These are phyloP conservation scores for Erysimum cheiranthoides DNA, from an alignment of 345 rosid species.

Conservation along the genomic window DNA sequence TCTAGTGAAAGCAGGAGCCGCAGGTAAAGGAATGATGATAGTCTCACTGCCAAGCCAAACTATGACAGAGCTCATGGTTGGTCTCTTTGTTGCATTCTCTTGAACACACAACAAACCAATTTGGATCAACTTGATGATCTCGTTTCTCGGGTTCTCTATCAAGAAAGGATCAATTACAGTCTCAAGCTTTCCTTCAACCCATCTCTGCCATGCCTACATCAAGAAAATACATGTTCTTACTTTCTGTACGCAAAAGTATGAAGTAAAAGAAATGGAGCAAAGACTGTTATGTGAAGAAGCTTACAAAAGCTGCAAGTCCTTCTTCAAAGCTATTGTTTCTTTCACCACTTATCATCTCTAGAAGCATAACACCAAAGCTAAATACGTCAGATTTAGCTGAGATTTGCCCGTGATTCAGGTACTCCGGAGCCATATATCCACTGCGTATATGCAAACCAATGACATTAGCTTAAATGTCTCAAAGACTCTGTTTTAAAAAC, in stretches of 20 bases:
- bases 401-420: conserved; percentile 46
- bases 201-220: conserved; percentile 57
- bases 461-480: neutral
- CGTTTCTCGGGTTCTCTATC: conserved; percentile 4
- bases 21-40: conserved; percentile 44
- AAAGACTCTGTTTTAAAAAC: neutral
- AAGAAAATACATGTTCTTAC: neutral
- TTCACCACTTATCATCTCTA: conserved; percentile 36
- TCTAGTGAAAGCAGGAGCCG: conserved; percentile 46
- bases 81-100: conserved; percentile 47
- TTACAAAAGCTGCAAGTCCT: conserved; percentile 40
- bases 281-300: neutral
- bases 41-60: conserved; percentile 50
- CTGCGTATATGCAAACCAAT: conserved; percentile 25
- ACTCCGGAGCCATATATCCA: conserved; percentile 66
- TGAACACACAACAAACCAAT: conserved; percentile 59
- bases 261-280: conserved; percentile 30
- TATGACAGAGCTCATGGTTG: conserved; percentile 50
- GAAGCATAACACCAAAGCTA: conserved; percentile 56
- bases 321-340: conserved; percentile 34
- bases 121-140: conserved; percentile 37
- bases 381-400: conserved; percentile 57
- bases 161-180: conserved; percentile 47
- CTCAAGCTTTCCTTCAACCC: conserved; percentile 52
- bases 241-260: neutral